Evolutionary conservation across 2,329 filamentous ascomycete species (phyloP).

Genomic region (Coleophoma cylindrospora): DNA sequence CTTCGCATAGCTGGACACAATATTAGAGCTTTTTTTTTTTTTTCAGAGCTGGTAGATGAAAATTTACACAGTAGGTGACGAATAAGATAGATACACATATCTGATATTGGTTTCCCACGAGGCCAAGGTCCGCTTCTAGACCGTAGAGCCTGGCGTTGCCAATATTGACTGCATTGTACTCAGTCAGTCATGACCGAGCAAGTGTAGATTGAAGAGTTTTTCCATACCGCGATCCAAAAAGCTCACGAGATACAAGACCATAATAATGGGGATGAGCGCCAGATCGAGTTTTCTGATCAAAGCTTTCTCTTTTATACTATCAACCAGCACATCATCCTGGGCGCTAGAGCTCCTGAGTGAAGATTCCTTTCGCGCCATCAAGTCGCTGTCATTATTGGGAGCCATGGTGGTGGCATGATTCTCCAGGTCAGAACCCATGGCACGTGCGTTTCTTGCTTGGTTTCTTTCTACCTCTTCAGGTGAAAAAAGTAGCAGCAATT

Average conservation of each 20-base stretch:
- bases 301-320: slow-evolving; percentile 23
- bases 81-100: slow-evolving; percentile 46
- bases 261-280: slow-evolving; percentile 62
- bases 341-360: too few relatives aligned
- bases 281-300: slow-evolving; percentile 55
- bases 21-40: not conserved
- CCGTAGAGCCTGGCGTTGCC: slow-evolving; percentile 56
- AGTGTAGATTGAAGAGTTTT: slow-evolving; percentile 36
- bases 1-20: slow-evolving; percentile 30
- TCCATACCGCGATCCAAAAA: slow-evolving; percentile 64
- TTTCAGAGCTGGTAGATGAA: not conserved
- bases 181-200: slow-evolving; percentile 23
- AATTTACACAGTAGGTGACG: slow-evolving; percentile 43
- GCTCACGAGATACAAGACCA: slow-evolving; percentile 70
- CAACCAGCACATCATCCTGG: too few relatives aligned
- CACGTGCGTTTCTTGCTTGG: too few relatives aligned
- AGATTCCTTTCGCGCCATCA: too few relatives aligned
- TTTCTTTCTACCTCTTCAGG: too few relatives aligned
- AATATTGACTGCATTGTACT: slow-evolving; percentile 41
- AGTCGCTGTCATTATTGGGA: too few relatives aligned
- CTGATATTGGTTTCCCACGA: slow-evolving; percentile 51
- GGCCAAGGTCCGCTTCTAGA: slow-evolving; percentile 48
- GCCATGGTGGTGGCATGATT: too few relatives aligned
- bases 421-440: too few relatives aligned
- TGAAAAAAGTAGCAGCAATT: too few relatives aligned